phyloP scores from a whole-genome alignment of 2,329 filamentous ascomycete genomes.

The Calonectria pseudoreteaudii region DNA sequence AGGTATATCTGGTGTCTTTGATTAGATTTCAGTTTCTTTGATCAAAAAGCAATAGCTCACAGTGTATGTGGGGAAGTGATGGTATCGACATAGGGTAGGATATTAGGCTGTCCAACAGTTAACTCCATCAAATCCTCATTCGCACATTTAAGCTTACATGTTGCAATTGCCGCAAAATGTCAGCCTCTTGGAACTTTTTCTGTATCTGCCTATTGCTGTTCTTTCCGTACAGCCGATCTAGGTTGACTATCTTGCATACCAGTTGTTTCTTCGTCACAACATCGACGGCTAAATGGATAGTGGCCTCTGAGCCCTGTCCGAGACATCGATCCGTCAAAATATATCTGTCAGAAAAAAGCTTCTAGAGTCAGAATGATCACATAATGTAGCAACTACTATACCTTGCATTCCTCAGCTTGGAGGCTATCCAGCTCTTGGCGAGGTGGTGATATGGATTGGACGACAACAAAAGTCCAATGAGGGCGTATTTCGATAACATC shows the following conservation, averaged over 20 bases:
- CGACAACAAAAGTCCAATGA: constrained; percentile 52
- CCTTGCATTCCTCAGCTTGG: constrained; percentile 49
- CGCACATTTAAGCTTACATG: constrained; percentile 57
- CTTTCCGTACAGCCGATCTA: constrained; percentile 50
- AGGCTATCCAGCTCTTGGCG: constrained; percentile 42
- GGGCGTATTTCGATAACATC: constrained; percentile 59
- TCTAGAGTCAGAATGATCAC: background rate
- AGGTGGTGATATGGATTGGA: constrained; percentile 43
- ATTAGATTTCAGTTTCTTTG: background rate
- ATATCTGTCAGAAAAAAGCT: constrained; percentile 52
- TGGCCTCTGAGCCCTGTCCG: constrained; percentile 52
- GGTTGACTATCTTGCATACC: constrained; percentile 75
- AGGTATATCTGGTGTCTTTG: constrained; percentile 58
- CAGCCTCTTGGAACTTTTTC: constrained; percentile 60
- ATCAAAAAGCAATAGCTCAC: constrained; percentile 45
- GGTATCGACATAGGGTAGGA: constrained; percentile 63
- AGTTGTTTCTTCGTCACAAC: constrained; percentile 66
- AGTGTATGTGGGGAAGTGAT: constrained; percentile 61
- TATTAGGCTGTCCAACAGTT: constrained; percentile 60
- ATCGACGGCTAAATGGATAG: constrained; percentile 57
- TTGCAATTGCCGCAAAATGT: constrained; percentile 64
- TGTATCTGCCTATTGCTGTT: constrained; percentile 45
- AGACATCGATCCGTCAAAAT: constrained; percentile 49
- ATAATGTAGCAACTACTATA: constrained; percentile 21
- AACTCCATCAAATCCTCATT: constrained; percentile 12